Conservation (phyloP, 306 rosid genomes). For the Leucaena leucocephala region DNA sequence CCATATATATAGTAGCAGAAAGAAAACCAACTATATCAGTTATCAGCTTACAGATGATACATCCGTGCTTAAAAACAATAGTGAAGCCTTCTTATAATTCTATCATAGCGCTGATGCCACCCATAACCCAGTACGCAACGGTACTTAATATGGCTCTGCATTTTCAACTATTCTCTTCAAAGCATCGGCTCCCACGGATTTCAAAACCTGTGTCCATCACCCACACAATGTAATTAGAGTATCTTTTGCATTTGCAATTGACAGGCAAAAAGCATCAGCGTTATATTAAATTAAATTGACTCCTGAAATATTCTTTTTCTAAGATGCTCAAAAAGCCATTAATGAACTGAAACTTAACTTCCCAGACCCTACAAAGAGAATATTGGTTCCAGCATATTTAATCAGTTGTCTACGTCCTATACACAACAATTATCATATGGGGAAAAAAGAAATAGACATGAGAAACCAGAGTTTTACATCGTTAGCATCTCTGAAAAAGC, state of each 20-base stretch:
- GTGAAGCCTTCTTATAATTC: background rate
- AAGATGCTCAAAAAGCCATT: conserved; percentile 20
- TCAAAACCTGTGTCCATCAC: conserved; percentile 45
- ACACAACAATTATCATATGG: background rate
- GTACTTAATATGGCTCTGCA: conserved; percentile 42
- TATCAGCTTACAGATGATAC: background rate
- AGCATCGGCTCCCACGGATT: conserved; percentile 53
- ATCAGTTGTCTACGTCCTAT: background rate
- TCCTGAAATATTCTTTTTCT: conserved; percentile 23
- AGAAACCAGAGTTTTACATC: conserved; percentile 44
- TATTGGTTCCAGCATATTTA: background rate
- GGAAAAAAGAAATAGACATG: background rate
- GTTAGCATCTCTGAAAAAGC: conserved; percentile 53
- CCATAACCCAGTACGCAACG: conserved; percentile 26
- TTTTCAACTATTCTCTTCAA: conserved; percentile 52
- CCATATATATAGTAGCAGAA: background rate
- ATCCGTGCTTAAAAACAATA: background rate
- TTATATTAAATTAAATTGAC: background rate
- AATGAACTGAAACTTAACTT: background rate
- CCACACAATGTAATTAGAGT: conserved; percentile 30
- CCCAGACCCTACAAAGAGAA: background rate
- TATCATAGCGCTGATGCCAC: background rate
- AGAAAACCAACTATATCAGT: background rate
- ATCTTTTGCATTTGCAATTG: conserved; percentile 17
- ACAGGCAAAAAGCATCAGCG: conserved; percentile 10